A percentile compares a stretch with the other conserved stretches of the same genome.
phyloP scores from a whole-genome alignment of 768 basidiomycete species.

The Boletus coccyginus region DNA sequence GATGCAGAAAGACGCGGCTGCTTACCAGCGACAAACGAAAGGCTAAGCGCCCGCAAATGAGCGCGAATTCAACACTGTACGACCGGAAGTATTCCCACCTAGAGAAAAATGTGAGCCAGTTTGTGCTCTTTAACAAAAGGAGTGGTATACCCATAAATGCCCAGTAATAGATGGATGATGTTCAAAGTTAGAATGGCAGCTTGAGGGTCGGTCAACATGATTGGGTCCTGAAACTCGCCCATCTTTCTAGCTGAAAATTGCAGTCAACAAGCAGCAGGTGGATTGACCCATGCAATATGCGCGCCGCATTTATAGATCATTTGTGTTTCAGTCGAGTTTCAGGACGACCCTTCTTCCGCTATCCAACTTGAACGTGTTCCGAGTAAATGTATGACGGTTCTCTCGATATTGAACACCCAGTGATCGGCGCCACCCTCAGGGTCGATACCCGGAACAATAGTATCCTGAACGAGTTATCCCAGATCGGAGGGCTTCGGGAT shows the following conservation, averaged over 20 bases:
- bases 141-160: constrained; percentile 19
- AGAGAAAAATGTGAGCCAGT: background rate
- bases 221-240: background rate
- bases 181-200: background rate
- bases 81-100: constrained; percentile 27
- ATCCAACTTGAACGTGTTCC: too few relatives aligned
- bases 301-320: background rate
- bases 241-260: background rate
- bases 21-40: constrained; percentile 23
- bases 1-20: background rate
- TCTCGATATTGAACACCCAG: too few relatives aligned
- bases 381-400: too few relatives aligned
- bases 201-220: background rate
- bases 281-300: background rate
- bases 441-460: too few relatives aligned
- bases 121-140: background rate
- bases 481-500: too few relatives aligned
- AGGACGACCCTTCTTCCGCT: too few relatives aligned
- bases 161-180: constrained; percentile 11
- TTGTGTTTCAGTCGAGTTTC: constrained; percentile 8
- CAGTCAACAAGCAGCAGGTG: background rate
- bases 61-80: constrained; percentile 10
- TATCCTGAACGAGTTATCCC: too few relatives aligned
- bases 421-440: too few relatives aligned
- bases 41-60: constrained; percentile 12